Evolutionary conservation across 805 yeast species (phyloP), one percentile per base, ranked within the genome.

Genomic region (Candida alai): DNA sequence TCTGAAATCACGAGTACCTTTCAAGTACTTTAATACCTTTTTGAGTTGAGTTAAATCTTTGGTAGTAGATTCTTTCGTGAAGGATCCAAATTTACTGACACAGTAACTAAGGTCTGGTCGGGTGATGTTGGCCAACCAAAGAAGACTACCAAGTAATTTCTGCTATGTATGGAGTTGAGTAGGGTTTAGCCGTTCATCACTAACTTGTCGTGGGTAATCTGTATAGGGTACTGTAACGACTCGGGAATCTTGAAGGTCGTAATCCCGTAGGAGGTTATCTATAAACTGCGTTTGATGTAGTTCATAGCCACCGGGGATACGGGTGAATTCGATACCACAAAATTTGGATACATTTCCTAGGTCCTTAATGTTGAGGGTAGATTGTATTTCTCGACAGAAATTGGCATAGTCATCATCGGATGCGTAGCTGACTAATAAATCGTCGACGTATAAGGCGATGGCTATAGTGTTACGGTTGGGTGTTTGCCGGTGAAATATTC

Each of bases 11-110:
- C 4, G 11, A n/a, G 24, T 3, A n/a, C 24, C 24, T 22, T 4
- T 22, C 3, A 22, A 4, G 12, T 22, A 22, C 12, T 4, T 22
- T 3, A 22, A 4, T 3, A 22, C 24, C 12, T 22, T 22, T 12
- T 22, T 22, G 12, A 22, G 11, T 22, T 22, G 24, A 3, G n/a
- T 22, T 22, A 22, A 22, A 22, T 22, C 24, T 4, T 3, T 22
- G n/a, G n/a, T n/a, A n/a, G n/a, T n/a, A n/a, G n/a, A n/a, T n/a
- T n/a, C n/a, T n/a, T 25, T 7, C 5, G 28, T 25, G 9, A 5
- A 25, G 5, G 28, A 25, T 25, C 28, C 28, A 3, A 25, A 25
- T 25, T 25, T 25, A n/a, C 28, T 25, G 16, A 25, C 28, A 25
- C 28, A 25, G 13, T 6, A 25, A 3, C 28, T 25, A 2, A 25